phyloP scores from a whole-genome alignment of 1,284 basidiomycete species.

The Cutaneotrichosporon sp. region DNA sequence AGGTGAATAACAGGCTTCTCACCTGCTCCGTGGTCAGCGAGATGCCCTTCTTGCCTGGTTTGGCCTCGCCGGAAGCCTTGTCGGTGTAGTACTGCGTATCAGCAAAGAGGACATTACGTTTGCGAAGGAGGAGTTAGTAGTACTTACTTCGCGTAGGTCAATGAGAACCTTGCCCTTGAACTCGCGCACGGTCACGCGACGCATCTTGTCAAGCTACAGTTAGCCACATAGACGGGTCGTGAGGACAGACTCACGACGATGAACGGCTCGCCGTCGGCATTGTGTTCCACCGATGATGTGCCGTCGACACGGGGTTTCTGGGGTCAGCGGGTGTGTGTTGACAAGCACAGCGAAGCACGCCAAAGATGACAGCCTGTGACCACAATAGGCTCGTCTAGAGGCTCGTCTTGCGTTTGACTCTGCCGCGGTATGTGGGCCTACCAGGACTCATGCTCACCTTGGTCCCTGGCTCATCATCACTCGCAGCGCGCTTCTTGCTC shows the following conservation, averaged over 20 bases:
- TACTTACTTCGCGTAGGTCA: conserved; percentile 68
- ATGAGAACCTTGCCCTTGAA: conserved; percentile 66
- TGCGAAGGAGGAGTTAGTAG: too few relatives aligned
- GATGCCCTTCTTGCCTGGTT: conserved; percentile 78
- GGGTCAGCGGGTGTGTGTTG: background rate
- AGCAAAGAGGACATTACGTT: too few relatives aligned
- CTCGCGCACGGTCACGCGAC: conserved; percentile 60
- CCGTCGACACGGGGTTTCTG: background rate
- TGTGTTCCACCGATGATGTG: background rate
- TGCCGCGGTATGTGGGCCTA: too few relatives aligned
- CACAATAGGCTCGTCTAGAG: too few relatives aligned
- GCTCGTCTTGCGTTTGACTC: too few relatives aligned
- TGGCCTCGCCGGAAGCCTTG: conserved; percentile 55
- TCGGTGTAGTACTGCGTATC: conserved; percentile 55
- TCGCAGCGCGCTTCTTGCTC: background rate
- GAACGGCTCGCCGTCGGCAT: conserved; percentile 8
- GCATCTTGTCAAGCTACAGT: conserved; percentile 52
- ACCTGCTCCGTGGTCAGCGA: conserved; percentile 67
- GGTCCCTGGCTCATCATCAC: background rate
- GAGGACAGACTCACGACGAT: conserved; percentile 1
- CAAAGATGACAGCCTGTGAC: too few relatives aligned
- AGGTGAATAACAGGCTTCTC: conserved; percentile 20
- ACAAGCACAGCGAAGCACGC: too few relatives aligned
- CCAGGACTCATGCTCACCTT: background rate
- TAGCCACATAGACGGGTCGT: background rate